A percentile compares a stretch with the other conserved stretches of the same genome.
Conservation (phyloP, 768 basidiomycete genomes). For the Suillus lakei region DNA sequence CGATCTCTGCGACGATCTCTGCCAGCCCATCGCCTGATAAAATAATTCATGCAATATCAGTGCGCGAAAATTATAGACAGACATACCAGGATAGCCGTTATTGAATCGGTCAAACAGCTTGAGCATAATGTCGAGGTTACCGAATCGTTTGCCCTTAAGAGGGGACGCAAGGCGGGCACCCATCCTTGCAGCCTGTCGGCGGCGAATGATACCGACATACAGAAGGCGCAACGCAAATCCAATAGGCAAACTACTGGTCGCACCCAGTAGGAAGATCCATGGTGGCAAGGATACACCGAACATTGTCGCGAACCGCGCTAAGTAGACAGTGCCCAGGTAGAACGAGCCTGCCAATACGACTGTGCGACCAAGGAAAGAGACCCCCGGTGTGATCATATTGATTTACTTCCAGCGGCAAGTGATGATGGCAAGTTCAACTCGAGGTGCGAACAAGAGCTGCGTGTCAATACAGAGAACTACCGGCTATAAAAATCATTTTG, state of each 20-base stretch:
- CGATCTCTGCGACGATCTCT: conserved; percentile 38
- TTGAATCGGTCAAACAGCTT: conserved; percentile 39
- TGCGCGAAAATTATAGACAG: not conserved
- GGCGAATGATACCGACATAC: conserved; percentile 30
- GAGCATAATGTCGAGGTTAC: conserved; percentile 51
- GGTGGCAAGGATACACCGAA: conserved; percentile 36
- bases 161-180: conserved; percentile 51
- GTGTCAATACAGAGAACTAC: not conserved
- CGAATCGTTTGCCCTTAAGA: conserved; percentile 43
- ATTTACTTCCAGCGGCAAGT: not conserved
- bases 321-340: conserved; percentile 4
- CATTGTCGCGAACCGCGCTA: conserved; percentile 14
- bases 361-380: conserved; percentile 16
- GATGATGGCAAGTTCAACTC: not conserved
- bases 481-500: not conserved
- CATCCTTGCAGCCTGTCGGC: conserved; percentile 43
- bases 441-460: not conserved
- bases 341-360: not conserved
- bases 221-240: conserved; percentile 36
- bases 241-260: conserved; percentile 40
- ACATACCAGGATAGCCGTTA: conserved; percentile 55
- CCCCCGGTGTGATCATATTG: conserved; percentile 22
- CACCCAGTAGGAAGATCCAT: conserved; percentile 41
- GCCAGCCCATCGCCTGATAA: conserved; percentile 47
- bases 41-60: not conserved